Evolutionary conservation across 306 rosid species (phyloP).

Genomic region (Albizia julibrissin): DNA sequence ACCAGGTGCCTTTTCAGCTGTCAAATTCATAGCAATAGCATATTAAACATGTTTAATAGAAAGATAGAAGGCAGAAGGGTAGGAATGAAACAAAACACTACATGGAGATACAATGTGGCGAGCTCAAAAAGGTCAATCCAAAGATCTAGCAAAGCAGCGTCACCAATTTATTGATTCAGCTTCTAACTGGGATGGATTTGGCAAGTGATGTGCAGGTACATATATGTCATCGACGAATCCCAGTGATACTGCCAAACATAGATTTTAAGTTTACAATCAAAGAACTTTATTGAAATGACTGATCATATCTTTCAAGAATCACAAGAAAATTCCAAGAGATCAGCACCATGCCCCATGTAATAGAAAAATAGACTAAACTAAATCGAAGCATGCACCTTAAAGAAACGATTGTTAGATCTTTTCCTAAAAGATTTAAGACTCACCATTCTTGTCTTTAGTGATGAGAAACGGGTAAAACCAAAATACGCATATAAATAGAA

Average conservation of each 20-base stretch:
- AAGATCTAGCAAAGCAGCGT: slow-evolving; percentile 7
- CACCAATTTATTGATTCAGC: slow-evolving; percentile 55
- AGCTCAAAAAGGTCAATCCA: background rate
- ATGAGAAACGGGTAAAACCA: background rate
- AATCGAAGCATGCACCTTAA: background rate
- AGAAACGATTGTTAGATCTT: background rate
- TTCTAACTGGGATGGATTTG: slow-evolving; percentile 46
- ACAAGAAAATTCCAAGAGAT: too few relatives aligned
- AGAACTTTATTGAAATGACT: background rate
- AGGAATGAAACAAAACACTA: slow-evolving; percentile 2
- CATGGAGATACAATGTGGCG: slow-evolving; percentile 19
- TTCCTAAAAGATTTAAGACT: background rate
- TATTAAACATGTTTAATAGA: slow-evolving; percentile 9
- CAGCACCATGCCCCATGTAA: too few relatives aligned
- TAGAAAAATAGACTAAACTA: too few relatives aligned
- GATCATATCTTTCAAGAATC: too few relatives aligned
- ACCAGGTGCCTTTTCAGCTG: slow-evolving; percentile 62
- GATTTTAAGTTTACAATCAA: slow-evolving; percentile 26
- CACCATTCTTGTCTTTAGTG: background rate
- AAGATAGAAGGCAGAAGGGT: background rate
- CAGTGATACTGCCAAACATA: slow-evolving; percentile 68
- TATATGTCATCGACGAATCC: slow-evolving; percentile 87
- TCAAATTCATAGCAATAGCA: slow-evolving; percentile 5
- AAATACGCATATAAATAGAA: slow-evolving; percentile 1
- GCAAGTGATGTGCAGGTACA: slow-evolving; percentile 56